Conservation (phyloP, 2,329 filamentous ascomycete genomes). For the Apiospora aurea region DNA sequence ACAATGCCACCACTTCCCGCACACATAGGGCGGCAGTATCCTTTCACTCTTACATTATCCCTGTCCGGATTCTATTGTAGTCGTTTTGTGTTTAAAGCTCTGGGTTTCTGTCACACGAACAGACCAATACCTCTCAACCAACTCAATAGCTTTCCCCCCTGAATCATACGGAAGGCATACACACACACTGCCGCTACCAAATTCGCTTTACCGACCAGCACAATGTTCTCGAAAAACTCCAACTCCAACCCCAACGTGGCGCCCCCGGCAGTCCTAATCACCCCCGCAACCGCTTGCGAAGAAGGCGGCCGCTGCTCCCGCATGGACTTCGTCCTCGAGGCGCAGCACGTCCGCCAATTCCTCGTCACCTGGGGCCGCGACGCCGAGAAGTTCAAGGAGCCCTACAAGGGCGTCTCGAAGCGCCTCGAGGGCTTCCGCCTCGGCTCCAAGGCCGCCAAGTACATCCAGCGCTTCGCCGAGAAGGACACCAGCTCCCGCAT, state of each 20-base stretch:
- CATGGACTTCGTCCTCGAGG: background rate
- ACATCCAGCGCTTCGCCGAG: constrained; percentile 3
- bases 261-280: background rate
- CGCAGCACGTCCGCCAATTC: background rate
- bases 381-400: background rate
- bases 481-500: background rate
- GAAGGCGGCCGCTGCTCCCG: background rate
- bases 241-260: background rate
- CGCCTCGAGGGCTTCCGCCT: background rate
- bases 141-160: background rate
- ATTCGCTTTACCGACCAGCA: background rate
- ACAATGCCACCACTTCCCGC: background rate
- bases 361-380: background rate
- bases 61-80: background rate
- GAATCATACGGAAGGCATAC: background rate
- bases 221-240: background rate
- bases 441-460: background rate
- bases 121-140: background rate
- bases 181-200: no score
- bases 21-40: background rate
- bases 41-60: background rate
- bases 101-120: background rate
- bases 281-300: background rate
- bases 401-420: background rate
- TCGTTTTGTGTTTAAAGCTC: background rate